Evolutionary conservation across 2,329 filamentous ascomycete species (phyloP), one percentile per base, ranked within the genome.

Genomic region (Aspergillus caelatus): DNA sequence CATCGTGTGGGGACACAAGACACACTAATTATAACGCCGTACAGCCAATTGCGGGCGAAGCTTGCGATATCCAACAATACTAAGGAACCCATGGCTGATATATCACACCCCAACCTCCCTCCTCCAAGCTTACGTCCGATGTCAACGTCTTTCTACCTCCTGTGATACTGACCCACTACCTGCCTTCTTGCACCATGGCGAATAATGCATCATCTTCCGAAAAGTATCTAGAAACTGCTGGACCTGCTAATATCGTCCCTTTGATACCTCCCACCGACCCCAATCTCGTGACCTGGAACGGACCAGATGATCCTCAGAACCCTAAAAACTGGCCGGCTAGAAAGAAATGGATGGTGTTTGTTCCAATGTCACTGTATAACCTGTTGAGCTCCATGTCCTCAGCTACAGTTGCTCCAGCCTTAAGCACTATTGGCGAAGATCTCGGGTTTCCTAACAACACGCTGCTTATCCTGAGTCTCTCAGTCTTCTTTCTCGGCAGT

Each of bases 351-450:
- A 74, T 76, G 2, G 82, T 82, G n/a, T 82, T 84, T 2, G 77
- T 85, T 41, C 78, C 86, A 60, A 77, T 88, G 36, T 82, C 86
- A 1, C 74, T 80, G 55, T 88, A 87, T 71, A 87, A 85, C 7
- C 81, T 89, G 67, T 84, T 89, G 63, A 86, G 85, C 4, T 86
- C 88, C 0, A 85, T 89, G 32, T 85, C 87, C 2, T 87, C 85
- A 9, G 85, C 85, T 46, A 89, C 89, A 81, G 71, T 85, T 1
- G 80, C 83, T 0, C 84, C 84, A 0, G 83, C 80, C 0, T 68
- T 90, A 36, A 71, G 73, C 11, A 73, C 78, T 4, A 86, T 90
- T 54, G 79, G 81, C 16, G 67, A 69, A 4, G 85, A 89, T 41
- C 79, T 89, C 46, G 64, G 82, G 60, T 85, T 89, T 41, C 73